Conservation (phyloP, 2,329 filamentous ascomycete species). For the Venturia nashicola region DNA sequence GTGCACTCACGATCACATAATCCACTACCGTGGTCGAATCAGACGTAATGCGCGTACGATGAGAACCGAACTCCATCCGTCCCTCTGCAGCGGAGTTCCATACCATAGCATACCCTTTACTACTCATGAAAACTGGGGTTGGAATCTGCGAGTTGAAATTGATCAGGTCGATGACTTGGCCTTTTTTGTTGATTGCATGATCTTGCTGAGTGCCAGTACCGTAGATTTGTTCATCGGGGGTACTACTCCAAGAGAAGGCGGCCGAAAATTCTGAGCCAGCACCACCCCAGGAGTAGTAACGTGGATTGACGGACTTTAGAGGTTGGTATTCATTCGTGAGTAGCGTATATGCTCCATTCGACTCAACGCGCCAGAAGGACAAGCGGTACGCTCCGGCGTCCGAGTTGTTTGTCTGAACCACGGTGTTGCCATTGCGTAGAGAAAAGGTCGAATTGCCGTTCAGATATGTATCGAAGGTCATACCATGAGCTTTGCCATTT, state of each 20-base stretch:
- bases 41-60: constrained; percentile 18
- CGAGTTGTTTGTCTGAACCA: constrained; percentile 22
- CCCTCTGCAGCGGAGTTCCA: constrained; percentile 20
- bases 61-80: constrained; percentile 19
- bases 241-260: constrained; percentile 25
- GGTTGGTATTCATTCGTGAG: constrained; percentile 35
- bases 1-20: constrained; percentile 19
- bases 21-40: constrained; percentile 20
- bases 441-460: constrained; percentile 20
- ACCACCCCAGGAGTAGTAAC: constrained; percentile 24
- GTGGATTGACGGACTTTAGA: constrained; percentile 23
- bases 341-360: constrained; percentile 35
- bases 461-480: constrained; percentile 21
- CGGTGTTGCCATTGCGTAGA: constrained; percentile 25
- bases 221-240: constrained; percentile 21
- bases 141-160: constrained; percentile 22
- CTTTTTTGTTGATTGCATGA: constrained; percentile 21
- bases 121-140: constrained; percentile 20
- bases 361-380: constrained; percentile 24
- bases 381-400: constrained; percentile 11
- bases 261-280: constrained; percentile 24
- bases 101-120: constrained; percentile 19
- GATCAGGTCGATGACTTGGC: constrained; percentile 19
- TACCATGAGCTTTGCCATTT: constrained; percentile 19
- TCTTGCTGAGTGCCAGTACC: constrained; percentile 21